Evolutionary conservation across 2,329 filamentous ascomycete genomes (phyloP), one percentile per base, ranked within the genome.

Genomic region (Venturia nashicola): DNA sequence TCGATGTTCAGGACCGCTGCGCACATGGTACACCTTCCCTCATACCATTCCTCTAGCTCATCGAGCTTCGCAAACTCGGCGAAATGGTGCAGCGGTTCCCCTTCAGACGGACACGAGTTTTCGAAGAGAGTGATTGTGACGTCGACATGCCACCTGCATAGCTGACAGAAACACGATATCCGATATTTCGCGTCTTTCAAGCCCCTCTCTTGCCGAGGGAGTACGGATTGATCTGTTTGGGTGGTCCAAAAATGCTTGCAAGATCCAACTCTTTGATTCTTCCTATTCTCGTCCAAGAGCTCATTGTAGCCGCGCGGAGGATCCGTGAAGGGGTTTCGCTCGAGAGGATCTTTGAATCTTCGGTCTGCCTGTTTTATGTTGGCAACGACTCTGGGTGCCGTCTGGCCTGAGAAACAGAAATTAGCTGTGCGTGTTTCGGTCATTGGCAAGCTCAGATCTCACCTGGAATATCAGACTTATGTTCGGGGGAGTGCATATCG

Each of bases 31-130:
- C 63, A 65, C 32, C n/a, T 34, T 23, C 32, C 57, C 9, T 34
- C 23, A 36, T 57, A 65, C 42, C 43, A 61, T 43, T 62, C 59
- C 27, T 62, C 23, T 12, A 39, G 20, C 27, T 39, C 39, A 27
- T 64, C 34, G 27, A 43, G 3, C 23, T 54, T 55, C 16, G 12
- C 23, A 59, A 61, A 61, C 23, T 55, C 23, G 11, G 40, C 32
- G 65, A 88, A 80, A 71, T 89, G 86, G 71, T 90, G 87, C 5
- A 89, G 72, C 39, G 83, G 83, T 66, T 77, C 80, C 1, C 79
- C 73, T 12, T 69, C 66, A 62, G 76, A 79, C 3, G 81, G 80
- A 68, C 80, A 83, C 6, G 78, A 39, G 20, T 54, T 18, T 32
- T 20, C 20, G 11, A 32, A 62, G 5, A 36, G 46, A 16, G 32